Evolutionary conservation across 352 stramenopile species (phyloP), one percentile per base, ranked within the genome.

Genomic region (Bremia lactucae): DNA sequence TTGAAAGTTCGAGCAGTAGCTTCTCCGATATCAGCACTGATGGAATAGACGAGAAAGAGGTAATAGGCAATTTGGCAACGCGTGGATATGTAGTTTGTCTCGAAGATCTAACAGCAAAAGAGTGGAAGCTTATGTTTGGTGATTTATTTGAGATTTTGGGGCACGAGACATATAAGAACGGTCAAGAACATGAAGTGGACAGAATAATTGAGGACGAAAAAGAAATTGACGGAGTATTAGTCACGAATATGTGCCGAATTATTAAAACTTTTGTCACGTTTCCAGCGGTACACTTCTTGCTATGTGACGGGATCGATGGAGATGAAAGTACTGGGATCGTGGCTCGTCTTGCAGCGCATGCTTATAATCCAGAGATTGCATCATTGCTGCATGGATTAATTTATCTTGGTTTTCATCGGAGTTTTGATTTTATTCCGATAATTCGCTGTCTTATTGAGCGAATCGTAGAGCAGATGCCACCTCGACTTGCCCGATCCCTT

Each of bases 121-220:
- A 85, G 54, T 88, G 76, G 76, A 82, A 71, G 52, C 52, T 51
- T n/a, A 80, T 88, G 45, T 88, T 88, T 52, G 52, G 43, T 7
- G 57, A 72, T 2, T 45, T 88, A 13, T 88, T 72, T 38, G 61
- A 49, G 2, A 72, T 82, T 50, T 41, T 88, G 21, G 78, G 64
- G 65, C 51, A 26, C 15, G 49, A 36, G 14, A 2, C 20, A 13
- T 40, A 21, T 10, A 45, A 8, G 10, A 11, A 51, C 21, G 36
- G 18, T 6, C 37, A 33, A 6, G 44, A 61, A 14, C 39, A 40
- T 36, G 45, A 4, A 6, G 31, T 36, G 4, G 24, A 14, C 11
- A 20, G 10, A 25, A 13, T 8, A 6, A 13, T 21, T 4, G 53
- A 57, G 2, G 59, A 68, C 13, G 64, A 68, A 5, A 36, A 55